Base-by-base conservation (phyloP, 2,329 filamentous ascomycete genomes). In the Colletotrichum tabaci region DNA sequence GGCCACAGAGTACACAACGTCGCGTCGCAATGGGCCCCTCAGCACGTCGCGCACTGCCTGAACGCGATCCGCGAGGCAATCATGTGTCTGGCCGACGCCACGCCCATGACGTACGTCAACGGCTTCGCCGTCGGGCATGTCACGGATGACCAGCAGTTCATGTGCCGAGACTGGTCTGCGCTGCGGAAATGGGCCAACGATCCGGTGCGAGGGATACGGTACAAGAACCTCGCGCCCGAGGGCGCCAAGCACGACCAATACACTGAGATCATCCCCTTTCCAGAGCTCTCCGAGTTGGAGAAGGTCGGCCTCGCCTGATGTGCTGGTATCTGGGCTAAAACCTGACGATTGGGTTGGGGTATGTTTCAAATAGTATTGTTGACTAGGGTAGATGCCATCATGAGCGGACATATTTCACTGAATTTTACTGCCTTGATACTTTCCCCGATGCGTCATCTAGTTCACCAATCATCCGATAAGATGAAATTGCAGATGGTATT, bases 61-160 rank as follows among this genome's bases (percentile, higher is more conserved):
- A 69, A 69, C 47, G 55, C 61, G 2, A 66, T 69, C 0, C 35
- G 67, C 3, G 67, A 69, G 15, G 67, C 67, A 4, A 66, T 69
- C 23, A 65, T 66, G 67, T 69, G 67, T 1, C 26, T 69, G 8
- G 67, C 67, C 3, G 67, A 69, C 15, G 67, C 67, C 0, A 60
- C 67, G 10, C 67, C 67, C 2, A 69, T 69, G 61, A 65, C 67
- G 5, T 69, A 69, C 26, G 67, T 69, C 1, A 69, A 69, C 26
- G 67, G 67, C 0, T 69, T 69, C 1, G 61, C 52, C 2, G 67
- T 66, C 10, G 67, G 67, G 0, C 61, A 66, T 18, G 61, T 69
- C n/a, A 69, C 67, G 0, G 67, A 69, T 13, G 67, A 69, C 12
- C 67, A 69, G 21, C 56, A 69, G 47, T 66, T 66, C 15, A 66